These are phyloP conservation scores for Striga hermonthica DNA, from an alignment of 305 asterid species.

Conservation along the genomic window DNA sequence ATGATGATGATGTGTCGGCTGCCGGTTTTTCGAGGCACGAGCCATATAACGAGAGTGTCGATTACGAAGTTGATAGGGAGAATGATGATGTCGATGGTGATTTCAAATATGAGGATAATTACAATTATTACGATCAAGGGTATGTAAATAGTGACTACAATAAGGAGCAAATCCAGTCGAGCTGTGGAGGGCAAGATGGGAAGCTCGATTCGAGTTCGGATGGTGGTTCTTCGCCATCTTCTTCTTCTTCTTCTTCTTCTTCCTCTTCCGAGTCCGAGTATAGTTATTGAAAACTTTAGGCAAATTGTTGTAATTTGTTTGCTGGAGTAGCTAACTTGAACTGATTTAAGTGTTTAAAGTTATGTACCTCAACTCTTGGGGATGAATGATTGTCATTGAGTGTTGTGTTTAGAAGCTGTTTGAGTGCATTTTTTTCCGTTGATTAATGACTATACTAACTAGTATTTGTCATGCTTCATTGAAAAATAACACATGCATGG, in stretches of 20 bases:
- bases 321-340: not conserved
- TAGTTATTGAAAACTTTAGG: conserved; percentile 41
- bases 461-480: too few species aligned
- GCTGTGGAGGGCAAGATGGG: conserved; percentile 35
- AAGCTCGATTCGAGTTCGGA: conserved; percentile 40
- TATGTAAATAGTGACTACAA: conserved; percentile 39
- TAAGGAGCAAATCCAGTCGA: conserved; percentile 42
- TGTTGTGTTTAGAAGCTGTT: not conserved
- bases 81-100: conserved; percentile 33
- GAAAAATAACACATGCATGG: too few species aligned
- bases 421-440: too few species aligned
- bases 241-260: conserved; percentile 46
- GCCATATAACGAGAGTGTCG: conserved; percentile 22
- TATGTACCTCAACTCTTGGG: too few species aligned
- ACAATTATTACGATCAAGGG: conserved; percentile 36
- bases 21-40: conserved; percentile 17
- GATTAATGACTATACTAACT: too few species aligned
- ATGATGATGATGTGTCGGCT: conserved; percentile 36
- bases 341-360: not conserved
- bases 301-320: conserved; percentile 23
- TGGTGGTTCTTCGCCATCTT: conserved; percentile 39
- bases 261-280: conserved; percentile 43
- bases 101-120: conserved; percentile 18
- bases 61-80: not conserved
- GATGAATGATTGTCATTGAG: not conserved